Base-by-base conservation (phyloP, 2,329 filamentous ascomycete species). In the Venturia pyrina region DNA sequence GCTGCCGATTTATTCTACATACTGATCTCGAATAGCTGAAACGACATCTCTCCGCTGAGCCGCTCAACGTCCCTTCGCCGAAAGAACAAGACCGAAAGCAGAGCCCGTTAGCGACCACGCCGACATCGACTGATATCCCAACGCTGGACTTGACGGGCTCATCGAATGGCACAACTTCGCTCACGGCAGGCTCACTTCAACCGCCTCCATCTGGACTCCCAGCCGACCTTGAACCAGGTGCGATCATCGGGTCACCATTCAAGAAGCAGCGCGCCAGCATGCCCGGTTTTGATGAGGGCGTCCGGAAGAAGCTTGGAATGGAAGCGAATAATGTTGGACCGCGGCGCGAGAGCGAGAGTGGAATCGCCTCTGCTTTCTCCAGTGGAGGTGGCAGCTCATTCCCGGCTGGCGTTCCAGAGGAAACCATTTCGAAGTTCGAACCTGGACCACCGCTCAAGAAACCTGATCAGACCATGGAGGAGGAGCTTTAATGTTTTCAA, bases 21-120 rank as follows among this genome's bases (percentile, higher is more conserved):
- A 37, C 53, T 59, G 24, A 59, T 21, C 7, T 37, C 19, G 7
- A 37, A 19, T 72, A 93, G 90, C 85, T 93, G 68, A 93, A 93
- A 81, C 85, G 90, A 69, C 88, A 89, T 69, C 89, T 91, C 74
- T 93, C 90, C 11, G 85, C 83, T 48, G 90, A 92, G 63, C 87
- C 86, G 13, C 80, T 89, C 24, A 66, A 62, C 37, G 64, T 57
- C 10, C 56, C 56, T 10, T 66, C 64, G 10, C 57, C 64, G 15
- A 57, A 43, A 34, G 48, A 57, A 24, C 64, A 48, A 37, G 59
- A 61, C n/a, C 62, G 62, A 43, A 66, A 66, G 40, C 40, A 44
- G 28, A 66, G 64, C 44, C 70, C 77, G 34, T 66, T 68, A 59
- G 65, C 66, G 65, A 62, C 69, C 32, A 65, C 63, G 40, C 63